Conservation (phyloP, 2,329 filamentous ascomycete species). For the Phoma sp. region DNA sequence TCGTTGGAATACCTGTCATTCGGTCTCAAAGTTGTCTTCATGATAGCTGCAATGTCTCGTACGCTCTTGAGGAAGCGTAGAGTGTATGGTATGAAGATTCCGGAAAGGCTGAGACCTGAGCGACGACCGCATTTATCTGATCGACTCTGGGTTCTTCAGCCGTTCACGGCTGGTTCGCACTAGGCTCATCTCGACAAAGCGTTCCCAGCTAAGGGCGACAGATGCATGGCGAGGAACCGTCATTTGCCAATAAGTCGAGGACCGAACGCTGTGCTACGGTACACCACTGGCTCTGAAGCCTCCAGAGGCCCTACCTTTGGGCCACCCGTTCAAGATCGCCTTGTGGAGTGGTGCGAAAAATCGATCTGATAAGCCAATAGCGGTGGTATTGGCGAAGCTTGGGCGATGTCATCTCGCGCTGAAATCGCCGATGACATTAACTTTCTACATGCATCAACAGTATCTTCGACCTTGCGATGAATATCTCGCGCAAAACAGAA, state of each 20-base stretch:
- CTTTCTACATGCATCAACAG: not conserved
- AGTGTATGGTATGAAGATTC: not conserved
- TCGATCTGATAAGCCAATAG: constrained; percentile 11
- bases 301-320: not conserved
- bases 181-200: not conserved
- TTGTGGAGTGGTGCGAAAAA: not conserved
- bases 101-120: constrained; percentile 5
- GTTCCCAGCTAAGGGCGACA: constrained; percentile 6
- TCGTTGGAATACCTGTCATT: not conserved
- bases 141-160: constrained; percentile 6
- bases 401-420: constrained; percentile 7
- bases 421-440: not conserved
- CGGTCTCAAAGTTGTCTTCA: constrained; percentile 19
- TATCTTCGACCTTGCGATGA: not conserved
- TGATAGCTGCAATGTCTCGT: constrained; percentile 1
- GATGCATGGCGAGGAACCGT: constrained; percentile 3
- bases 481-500: not conserved
- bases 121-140: constrained; percentile 19
- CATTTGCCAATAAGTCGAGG: constrained; percentile 4
- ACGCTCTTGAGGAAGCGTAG: not conserved
- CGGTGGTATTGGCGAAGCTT: constrained; percentile 9
- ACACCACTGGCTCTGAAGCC: not conserved
- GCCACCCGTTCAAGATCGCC: not conserved
- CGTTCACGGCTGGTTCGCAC: constrained; percentile 8
- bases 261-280: constrained; percentile 6